Evolutionary conservation across 176 grass and related monocot species (phyloP).

Genomic region (sorghum (Sorghum bicolor)): DNA sequence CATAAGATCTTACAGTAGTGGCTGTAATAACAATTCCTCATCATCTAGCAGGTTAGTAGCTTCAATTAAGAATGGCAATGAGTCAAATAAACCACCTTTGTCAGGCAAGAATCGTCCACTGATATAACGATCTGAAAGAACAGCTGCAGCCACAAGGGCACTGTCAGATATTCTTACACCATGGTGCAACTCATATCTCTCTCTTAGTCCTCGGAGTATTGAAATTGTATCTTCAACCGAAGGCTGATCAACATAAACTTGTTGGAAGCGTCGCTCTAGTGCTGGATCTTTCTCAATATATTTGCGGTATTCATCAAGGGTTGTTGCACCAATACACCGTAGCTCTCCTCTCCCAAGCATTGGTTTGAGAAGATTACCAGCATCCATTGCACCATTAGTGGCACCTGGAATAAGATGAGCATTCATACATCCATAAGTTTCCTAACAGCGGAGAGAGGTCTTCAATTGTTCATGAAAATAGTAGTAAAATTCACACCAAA

Average conservation of each 20-base stretch:
- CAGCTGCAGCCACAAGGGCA: conserved; percentile 82
- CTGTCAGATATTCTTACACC: conserved; percentile 93
- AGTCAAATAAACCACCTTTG: conserved; percentile 61
- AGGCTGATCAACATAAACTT: conserved; percentile 98
- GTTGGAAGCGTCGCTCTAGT: conserved; percentile 94
- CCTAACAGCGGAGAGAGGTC: not conserved
- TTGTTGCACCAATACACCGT: conserved; percentile 95
- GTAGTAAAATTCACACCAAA: not conserved
- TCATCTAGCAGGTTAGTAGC: not conserved
- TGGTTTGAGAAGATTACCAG: conserved; percentile 95
- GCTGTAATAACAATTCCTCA: not conserved
- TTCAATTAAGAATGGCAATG: not conserved
- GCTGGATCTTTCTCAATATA: conserved; percentile 99
- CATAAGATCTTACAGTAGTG: conserved; percentile 11
- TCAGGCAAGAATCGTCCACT: conserved; percentile 98
- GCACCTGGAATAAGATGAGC: conserved; percentile 59
- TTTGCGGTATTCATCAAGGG: conserved; percentile 95
- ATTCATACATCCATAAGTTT: conserved; percentile 16
- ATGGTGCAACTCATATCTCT: conserved; percentile 98
- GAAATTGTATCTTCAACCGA: conserved; percentile 94
- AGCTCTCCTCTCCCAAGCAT: conserved; percentile 98
- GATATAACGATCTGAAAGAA: conserved; percentile 95
- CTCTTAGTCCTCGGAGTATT: conserved; percentile 85
- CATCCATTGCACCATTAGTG: conserved; percentile 96
- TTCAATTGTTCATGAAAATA: not conserved